phyloP scores from a whole-genome alignment of 495 filamentous ascomycete genomes.

The Niebla homalea region DNA sequence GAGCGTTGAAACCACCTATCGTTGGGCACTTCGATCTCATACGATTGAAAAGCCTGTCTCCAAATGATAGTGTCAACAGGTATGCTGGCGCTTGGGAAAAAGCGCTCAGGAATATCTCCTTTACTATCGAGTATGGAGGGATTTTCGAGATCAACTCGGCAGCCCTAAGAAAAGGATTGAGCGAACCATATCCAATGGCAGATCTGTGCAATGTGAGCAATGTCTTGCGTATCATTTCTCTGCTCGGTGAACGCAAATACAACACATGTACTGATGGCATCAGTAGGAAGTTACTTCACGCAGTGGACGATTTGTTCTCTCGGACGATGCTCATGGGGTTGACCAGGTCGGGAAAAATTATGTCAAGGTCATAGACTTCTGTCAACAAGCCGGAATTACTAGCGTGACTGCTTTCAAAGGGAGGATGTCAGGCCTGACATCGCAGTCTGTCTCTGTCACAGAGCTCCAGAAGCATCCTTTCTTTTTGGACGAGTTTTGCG shows the following conservation, averaged over 20 bases:
- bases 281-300: conserved; percentile 42
- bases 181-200: conserved; percentile 73
- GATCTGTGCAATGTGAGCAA: conserved; percentile 61
- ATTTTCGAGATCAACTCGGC: conserved; percentile 81
- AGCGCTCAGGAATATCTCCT: conserved; percentile 58
- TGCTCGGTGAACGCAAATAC: background rate
- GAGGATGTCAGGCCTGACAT: conserved; percentile 20
- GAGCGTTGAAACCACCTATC: conserved; percentile 56
- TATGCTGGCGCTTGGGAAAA: conserved; percentile 56
- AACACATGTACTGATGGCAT: background rate
- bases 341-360: conserved; percentile 67
- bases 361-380: conserved; percentile 43
- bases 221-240: background rate
- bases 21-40: conserved; percentile 94
- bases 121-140: conserved; percentile 59
- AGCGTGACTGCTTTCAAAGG: conserved; percentile 29
- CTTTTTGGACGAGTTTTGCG: background rate
- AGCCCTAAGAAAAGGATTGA: conserved; percentile 76
- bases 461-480: conserved; percentile 22
- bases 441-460: conserved; percentile 16
- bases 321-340: conserved; percentile 81
- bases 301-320: conserved; percentile 74
- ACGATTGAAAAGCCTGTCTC: conserved; percentile 58
- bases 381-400: conserved; percentile 34
- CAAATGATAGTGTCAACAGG: conserved; percentile 39